Base-by-base conservation (phyloP, 208 protist genomes). In the Porcisia hertigi region DNA sequence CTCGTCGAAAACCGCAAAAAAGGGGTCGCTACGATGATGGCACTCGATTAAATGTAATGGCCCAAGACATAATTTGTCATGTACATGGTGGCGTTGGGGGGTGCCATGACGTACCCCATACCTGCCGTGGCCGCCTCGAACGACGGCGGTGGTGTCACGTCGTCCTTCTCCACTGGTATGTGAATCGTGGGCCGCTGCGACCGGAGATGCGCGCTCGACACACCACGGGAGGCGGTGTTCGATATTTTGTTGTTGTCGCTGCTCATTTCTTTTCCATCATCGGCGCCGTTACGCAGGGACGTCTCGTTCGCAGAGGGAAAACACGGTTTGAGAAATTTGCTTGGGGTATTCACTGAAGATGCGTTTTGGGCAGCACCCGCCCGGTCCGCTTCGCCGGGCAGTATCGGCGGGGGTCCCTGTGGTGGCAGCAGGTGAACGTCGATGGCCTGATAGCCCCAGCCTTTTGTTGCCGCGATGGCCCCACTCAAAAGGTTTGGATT, bases 391-490 rank as follows among this genome's bases (percentile, higher is more conserved):
- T 25, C n/a, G 12, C 1, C 45, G 4, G 53, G 2, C 6, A 39
- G 65, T n/a, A 23, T 39, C 11, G 23, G 65, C 41, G 54, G 12
- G n/a, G 45, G 52, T 6, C 65, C 25, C 23, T 55, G n/a, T 14
- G 65, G 45, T 3, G 65, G 65, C 45, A 70, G 25, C 12, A 70
- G 4, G 23, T 39, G 25, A 36, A 79, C 75, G 34, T 79, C 53
- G 41, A 79, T 73, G 30, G 75, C 75, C 67, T 79, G 75, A 41
- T 79, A 79, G 67, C 75, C 75, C 75, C 75, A 79, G 9, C 75
- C 75, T 47, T 73, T 79, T 67, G 72, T 79, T 2, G 75, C 67
- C 18, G 75, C 66, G 23, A 79, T 79, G 5, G 75, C 75, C 1
- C 75, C 67, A 6, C 66, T 70, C 47, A 79, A 66, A 36, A 79